Percentiles rank a stretch among this genome's conserved stretches.
phyloP scores from a whole-genome alignment of 176 grass and related monocot genomes.

The Aegilops umbellulata region DNA sequence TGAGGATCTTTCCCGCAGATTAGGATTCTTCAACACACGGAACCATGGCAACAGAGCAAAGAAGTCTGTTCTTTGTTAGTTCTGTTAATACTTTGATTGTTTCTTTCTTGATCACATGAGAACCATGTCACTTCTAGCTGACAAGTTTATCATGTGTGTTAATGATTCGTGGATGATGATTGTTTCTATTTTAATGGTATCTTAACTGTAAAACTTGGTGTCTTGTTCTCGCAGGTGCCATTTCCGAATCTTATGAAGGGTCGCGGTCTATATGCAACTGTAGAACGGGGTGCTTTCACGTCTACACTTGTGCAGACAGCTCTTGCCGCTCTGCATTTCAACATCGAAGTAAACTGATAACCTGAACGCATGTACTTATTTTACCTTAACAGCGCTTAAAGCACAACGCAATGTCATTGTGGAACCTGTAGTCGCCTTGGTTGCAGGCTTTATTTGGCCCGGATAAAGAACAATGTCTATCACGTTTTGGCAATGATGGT shows the following conservation, averaged over 20 bases:
- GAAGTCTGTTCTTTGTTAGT: slow-evolving; percentile 18
- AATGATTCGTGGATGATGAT: neutral
- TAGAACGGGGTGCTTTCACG: neutral
- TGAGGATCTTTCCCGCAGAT: neutral
- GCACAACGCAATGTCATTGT: neutral
- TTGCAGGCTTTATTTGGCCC: neutral
- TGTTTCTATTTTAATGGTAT: no score
- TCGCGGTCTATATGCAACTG: neutral
- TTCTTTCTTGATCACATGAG: neutral
- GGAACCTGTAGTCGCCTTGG: neutral
- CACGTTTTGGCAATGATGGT: neutral
- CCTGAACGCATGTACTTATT: neutral
- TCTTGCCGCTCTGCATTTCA: neutral
- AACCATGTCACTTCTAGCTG: neutral
- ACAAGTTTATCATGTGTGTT: neutral
- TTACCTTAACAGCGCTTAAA: neutral
- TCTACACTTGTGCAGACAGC: neutral
- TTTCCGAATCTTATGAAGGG: slow-evolving; percentile 48
- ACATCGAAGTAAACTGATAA: neutral
- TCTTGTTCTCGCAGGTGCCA: slow-evolving; percentile 40
- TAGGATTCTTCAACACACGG: neutral
- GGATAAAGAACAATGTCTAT: neutral
- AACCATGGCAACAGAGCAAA: neutral
- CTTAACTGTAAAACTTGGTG: neutral
- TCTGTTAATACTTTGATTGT: neutral